Conservation (phyloP, 1,284 basidiomycete species). For the Fomitopsis pinicola region DNA sequence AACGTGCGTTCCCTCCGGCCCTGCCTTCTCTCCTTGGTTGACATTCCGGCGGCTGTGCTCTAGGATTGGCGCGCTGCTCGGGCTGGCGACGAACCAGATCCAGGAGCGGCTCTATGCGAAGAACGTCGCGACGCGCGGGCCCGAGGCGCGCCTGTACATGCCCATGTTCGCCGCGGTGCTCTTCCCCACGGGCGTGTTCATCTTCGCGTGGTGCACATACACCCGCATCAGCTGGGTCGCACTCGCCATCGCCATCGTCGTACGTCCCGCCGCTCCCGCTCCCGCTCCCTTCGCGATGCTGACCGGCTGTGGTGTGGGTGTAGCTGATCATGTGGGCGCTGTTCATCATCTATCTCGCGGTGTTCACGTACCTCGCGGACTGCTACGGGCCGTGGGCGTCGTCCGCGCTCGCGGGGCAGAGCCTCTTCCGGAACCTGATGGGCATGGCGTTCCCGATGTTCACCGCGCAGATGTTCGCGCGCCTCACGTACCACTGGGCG, state of each 20-base stretch:
- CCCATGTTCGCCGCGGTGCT: slow-evolving; percentile 62
- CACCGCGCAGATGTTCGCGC: slow-evolving; percentile 56
- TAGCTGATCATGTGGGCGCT: slow-evolving; percentile 42
- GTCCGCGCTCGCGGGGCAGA: slow-evolving; percentile 76
- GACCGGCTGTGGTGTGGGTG: neutral
- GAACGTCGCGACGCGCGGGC: slow-evolving; percentile 49
- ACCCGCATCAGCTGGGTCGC: slow-evolving; percentile 52
- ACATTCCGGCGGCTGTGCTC: neutral
- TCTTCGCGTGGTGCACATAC: slow-evolving; percentile 61
- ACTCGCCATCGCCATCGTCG: slow-evolving; percentile 48
- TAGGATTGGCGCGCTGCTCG: slow-evolving; percentile 3
- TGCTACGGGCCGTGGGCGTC: slow-evolving; percentile 75
- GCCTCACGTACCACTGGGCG: slow-evolving; percentile 65
- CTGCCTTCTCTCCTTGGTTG: neutral
- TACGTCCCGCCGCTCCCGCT: no score
- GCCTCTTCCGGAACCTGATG: slow-evolving; percentile 59
- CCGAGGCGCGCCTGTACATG: slow-evolving; percentile 71
- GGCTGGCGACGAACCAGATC: slow-evolving; percentile 1
- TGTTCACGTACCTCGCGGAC: slow-evolving; percentile 72
- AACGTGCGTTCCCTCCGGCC: slow-evolving; percentile 39
- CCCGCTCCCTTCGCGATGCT: no score
- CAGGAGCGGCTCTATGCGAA: slow-evolving; percentile 22
- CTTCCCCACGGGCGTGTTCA: slow-evolving; percentile 63
- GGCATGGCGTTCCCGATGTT: slow-evolving; percentile 64
- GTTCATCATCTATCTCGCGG: slow-evolving; percentile 60